Evolutionary conservation across 2,329 filamentous ascomycete genomes (phyloP).

Genomic region (Alternaria viburni): DNA sequence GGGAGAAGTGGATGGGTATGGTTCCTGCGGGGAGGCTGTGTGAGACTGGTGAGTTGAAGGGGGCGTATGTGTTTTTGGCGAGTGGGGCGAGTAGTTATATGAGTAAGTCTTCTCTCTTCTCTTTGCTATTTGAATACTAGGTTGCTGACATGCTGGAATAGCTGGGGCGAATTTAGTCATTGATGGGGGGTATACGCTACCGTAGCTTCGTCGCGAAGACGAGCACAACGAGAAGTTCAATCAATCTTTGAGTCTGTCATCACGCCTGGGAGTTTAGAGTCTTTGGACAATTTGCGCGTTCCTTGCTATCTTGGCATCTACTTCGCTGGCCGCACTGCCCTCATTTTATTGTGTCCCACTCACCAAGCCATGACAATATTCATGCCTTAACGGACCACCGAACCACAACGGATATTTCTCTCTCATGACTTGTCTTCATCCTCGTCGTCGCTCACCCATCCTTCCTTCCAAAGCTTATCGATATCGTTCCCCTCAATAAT

Average conservation of each 20-base stretch:
- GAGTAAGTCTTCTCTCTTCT: conserved; percentile 6
- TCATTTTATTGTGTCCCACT: too few species aligned
- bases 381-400: too few species aligned
- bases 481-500: neutral
- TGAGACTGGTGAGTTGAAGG: conserved; percentile 49
- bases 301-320: too few species aligned
- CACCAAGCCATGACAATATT: too few species aligned
- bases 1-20: conserved; percentile 44
- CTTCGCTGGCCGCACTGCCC: too few species aligned
- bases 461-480: neutral
- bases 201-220: neutral
- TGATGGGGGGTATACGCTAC: neutral
- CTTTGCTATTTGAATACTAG: neutral
- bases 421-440: too few species aligned
- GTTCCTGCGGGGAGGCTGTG: conserved; percentile 48
- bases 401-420: too few species aligned
- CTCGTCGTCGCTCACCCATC: neutral
- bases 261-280: too few species aligned
- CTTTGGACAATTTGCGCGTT: too few species aligned
- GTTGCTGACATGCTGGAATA: neutral
- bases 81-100: conserved; percentile 19
- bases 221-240: neutral
- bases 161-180: conserved; percentile 1
- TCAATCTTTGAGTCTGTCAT: neutral
- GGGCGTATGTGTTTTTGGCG: conserved; percentile 29